These are phyloP conservation scores for Emmonsia crescens DNA, from an alignment of 2,329 filamentous ascomycete species.

Conservation along the genomic window DNA sequence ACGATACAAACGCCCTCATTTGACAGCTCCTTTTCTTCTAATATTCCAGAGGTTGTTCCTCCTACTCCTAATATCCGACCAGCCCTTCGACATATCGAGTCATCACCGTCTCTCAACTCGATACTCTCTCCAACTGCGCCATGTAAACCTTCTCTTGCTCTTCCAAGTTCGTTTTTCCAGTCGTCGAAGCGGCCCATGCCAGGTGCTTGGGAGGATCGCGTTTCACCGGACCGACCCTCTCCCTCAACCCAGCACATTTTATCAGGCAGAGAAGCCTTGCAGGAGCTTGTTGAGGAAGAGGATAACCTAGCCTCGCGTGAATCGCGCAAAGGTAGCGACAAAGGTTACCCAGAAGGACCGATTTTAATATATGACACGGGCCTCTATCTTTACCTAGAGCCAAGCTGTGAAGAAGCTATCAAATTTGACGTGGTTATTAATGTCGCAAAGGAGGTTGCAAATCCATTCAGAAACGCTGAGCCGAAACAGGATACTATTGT, in stretches of 20 bases:
- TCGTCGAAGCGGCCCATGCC: slow-evolving; percentile 22
- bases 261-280: slow-evolving; percentile 23
- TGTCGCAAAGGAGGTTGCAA: slow-evolving; percentile 54
- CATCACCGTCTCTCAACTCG: slow-evolving; percentile 47
- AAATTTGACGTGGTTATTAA: slow-evolving; percentile 55
- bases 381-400: slow-evolving; percentile 53
- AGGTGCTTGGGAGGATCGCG: slow-evolving; percentile 21
- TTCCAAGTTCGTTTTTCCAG: slow-evolving; percentile 22
- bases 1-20: slow-evolving; percentile 48
- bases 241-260: slow-evolving; percentile 18
- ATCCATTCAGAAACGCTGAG: slow-evolving; percentile 40
- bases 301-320: slow-evolving; percentile 35
- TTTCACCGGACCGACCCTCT: slow-evolving; percentile 17
- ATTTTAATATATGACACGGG: slow-evolving; percentile 53
- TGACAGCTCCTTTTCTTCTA: slow-evolving; percentile 39
- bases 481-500: slow-evolving; percentile 30
- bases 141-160: slow-evolving; percentile 20
- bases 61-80: slow-evolving; percentile 46
- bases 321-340: slow-evolving; percentile 51
- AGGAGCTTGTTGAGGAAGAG: slow-evolving; percentile 43
- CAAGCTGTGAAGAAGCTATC: slow-evolving; percentile 48
- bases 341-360: slow-evolving; percentile 53
- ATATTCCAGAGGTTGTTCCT: slow-evolving; percentile 42
- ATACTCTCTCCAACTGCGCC: slow-evolving; percentile 42
- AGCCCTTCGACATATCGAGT: slow-evolving; percentile 51